Evolutionary conservation across 2,329 filamentous ascomycete genomes (phyloP).

Genomic region (Rutstroemia sp.): DNA sequence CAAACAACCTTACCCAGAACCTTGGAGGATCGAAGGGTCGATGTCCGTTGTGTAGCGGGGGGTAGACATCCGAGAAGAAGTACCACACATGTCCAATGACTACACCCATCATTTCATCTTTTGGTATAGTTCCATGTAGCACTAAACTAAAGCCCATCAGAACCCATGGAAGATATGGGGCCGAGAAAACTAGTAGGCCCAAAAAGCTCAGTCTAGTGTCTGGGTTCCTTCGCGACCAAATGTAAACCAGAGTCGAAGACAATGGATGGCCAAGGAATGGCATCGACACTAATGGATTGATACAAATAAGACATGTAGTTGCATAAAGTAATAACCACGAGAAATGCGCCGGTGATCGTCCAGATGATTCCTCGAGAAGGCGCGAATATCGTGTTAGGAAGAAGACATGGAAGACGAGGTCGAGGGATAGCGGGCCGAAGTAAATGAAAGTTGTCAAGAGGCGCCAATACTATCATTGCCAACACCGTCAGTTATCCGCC

Average conservation of each 20-base stretch:
- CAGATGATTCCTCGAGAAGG: constrained; percentile 90
- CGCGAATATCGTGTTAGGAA: constrained; percentile 96
- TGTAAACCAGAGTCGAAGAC: constrained; percentile 90
- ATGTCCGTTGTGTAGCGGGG: constrained; percentile 76
- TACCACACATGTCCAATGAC: constrained; percentile 96
- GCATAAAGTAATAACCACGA: constrained; percentile 90
- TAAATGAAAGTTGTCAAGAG: constrained; percentile 95
- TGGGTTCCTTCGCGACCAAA: constrained; percentile 93
- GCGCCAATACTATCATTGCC: constrained; percentile 75
- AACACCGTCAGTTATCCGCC: too few relatives aligned
- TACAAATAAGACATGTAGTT: constrained; percentile 66
- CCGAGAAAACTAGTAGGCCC: constrained; percentile 82
- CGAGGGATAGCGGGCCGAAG: constrained; percentile 88
- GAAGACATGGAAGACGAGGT: constrained; percentile 96
- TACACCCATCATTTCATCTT: constrained; percentile 93
- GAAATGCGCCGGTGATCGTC: constrained; percentile 84
- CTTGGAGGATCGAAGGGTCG: constrained; percentile 80
- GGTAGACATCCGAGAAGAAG: constrained; percentile 96
- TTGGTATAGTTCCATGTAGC: constrained; percentile 83
- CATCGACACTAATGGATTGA: constrained; percentile 84
- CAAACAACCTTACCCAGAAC: constrained; percentile 87
- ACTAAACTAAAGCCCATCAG: constrained; percentile 86
- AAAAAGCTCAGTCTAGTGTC: constrained; percentile 85
- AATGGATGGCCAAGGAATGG: constrained; percentile 91
- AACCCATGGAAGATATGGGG: constrained; percentile 94